phyloP scores from a whole-genome alignment of 768 basidiomycete species.

The Mycena latifolia region DNA sequence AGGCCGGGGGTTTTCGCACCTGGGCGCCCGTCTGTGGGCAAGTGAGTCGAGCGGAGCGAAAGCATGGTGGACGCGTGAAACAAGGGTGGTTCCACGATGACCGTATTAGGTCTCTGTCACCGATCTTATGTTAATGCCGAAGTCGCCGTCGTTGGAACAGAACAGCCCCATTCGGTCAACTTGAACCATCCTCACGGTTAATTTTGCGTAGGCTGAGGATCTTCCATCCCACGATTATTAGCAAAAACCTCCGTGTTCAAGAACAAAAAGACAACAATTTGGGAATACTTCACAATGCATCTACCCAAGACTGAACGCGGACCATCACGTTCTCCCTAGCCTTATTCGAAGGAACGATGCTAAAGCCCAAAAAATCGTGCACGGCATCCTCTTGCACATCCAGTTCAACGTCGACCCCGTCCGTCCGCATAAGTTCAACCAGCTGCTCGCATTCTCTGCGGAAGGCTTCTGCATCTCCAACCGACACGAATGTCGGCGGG shows the following conservation, averaged over 20 bases:
- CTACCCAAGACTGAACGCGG: conserved; percentile 1
- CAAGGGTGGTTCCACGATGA: no score
- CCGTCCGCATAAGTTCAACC: conserved; percentile 29
- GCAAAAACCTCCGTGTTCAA: no score
- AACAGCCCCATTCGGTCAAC: no score
- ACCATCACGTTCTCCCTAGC: conserved; percentile 26
- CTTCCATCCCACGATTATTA: no score
- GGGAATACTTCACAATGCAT: no score
- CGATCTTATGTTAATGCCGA: no score
- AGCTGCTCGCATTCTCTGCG: conserved; percentile 38
- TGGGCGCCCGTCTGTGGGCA: background rate
- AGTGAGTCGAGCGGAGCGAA: background rate
- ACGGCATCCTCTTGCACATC: conserved; percentile 40
- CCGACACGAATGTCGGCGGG: conserved; percentile 37
- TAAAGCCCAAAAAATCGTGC: conserved; percentile 39
- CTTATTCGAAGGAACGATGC: conserved; percentile 25
- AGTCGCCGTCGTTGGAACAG: no score
- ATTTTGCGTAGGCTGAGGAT: no score
- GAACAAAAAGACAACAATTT: no score
- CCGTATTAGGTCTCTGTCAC: no score
- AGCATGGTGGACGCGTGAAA: conserved; percentile 12
- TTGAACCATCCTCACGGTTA: no score
- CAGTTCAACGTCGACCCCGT: conserved; percentile 38
- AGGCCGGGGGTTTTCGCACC: conserved; percentile 8
- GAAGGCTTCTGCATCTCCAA: conserved; percentile 38